Evolutionary conservation across 2,329 filamentous ascomycete species (phyloP), one percentile per base, ranked within the genome.

Genomic region (Fusarium chuoi): DNA sequence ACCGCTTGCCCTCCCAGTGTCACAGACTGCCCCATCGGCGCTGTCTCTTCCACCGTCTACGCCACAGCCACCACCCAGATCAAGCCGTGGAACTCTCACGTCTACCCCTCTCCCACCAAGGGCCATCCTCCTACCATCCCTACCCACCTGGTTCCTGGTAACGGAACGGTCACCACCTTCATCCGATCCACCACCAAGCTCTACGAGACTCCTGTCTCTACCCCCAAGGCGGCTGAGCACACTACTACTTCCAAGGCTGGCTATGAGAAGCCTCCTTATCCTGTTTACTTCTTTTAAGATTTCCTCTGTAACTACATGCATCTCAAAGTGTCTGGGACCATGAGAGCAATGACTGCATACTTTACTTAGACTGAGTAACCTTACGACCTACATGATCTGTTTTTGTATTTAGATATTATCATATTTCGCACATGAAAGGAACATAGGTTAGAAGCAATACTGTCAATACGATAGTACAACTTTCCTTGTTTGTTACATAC

Each of bases 401-500:
- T 70, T 70, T 70, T 65, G 67, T 46, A 70, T 38, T 70, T 70
- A 58, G 59, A 69, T 59, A 46, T 45, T 44, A 35, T 65, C 36
- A 64, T 54, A 52, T 45, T 36, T 30, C 56, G 45, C 33, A 44
- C 46, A 59, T 20, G 36, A 70, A 52, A 46, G 58, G 59, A 39
- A 54, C 22, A 52, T 65, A 70, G 65, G 42, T 65, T 70, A 70
- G 65, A 70, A 70, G 26, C 52, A 55, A 57, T 65, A 30, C 30
- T 51, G 65, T 65, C 59, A 58, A 70, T 65, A 70, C 65, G 56
- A 59, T 51, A 70, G 38, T 38, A 59, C n/a, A 58, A 46, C 39
- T 70, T 65, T 70, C 52, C 15, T 70, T 64, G 10, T 56, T 60
- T 22, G 20, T 66, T 13, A 38, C 3, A 30, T 4, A 44, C 22